Evolutionary conservation across 768 basidiomycete species (phyloP).

Genomic region (Russula virescens): DNA sequence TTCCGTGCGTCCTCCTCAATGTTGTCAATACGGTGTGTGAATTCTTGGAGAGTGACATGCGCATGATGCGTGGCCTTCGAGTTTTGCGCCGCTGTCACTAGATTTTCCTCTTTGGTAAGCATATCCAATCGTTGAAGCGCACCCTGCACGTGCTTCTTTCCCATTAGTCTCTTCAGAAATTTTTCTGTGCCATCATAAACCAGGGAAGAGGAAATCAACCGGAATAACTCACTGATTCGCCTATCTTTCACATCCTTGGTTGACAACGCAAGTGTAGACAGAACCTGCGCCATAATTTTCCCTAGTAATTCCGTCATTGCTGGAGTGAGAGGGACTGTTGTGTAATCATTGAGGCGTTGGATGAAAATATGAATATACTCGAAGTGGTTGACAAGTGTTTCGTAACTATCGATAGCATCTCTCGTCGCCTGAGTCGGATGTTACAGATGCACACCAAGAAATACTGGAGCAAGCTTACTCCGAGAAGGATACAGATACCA

Average conservation of each 20-base stretch:
- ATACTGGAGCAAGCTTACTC: background rate
- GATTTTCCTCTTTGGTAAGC: background rate
- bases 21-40: too few relatives aligned
- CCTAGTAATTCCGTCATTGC: background rate
- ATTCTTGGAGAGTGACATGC: background rate
- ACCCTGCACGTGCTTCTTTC: background rate
- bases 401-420: background rate
- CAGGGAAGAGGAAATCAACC: too few relatives aligned
- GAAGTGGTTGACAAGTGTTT: background rate
- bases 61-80: background rate
- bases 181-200: background rate
- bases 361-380: constrained; percentile 5
- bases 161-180: background rate
- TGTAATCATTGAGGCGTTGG: background rate
- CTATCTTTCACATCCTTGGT: background rate
- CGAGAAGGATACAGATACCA: background rate
- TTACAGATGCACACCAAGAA: background rate
- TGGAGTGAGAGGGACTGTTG: background rate
- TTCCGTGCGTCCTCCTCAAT: background rate
- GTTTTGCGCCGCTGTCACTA: background rate
- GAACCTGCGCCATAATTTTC: background rate
- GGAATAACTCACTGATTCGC: background rate
- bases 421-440: background rate
- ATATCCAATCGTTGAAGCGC: background rate
- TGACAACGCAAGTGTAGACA: background rate